A percentile compares a stretch with the other conserved stretches of the same genome.
These are phyloP conservation scores for Kappamyces sp. DNA, from an alignment of 192 early-diverging fungal species.

Conservation along the genomic window DNA sequence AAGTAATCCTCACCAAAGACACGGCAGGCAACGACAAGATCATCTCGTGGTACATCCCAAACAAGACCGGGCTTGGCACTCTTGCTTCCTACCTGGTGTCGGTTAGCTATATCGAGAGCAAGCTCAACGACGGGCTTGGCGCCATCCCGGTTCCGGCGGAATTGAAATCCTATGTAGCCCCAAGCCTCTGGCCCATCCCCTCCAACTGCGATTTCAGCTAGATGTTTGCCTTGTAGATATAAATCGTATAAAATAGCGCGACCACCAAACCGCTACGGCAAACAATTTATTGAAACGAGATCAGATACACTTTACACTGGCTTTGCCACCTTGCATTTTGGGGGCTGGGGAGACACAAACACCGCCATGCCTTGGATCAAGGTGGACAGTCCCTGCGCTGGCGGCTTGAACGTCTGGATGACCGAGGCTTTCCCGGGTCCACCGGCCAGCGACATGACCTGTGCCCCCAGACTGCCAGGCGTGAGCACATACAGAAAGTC, in stretches of 20 bases:
- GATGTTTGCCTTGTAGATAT: too few relatives aligned
- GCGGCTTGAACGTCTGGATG: constrained; percentile 7
- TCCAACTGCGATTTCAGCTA: too few relatives aligned
- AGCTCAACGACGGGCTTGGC: neutral
- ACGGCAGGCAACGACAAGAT: neutral
- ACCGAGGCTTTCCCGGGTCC: constrained; percentile 4
- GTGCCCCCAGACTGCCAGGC: neutral
- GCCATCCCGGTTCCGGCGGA: neutral
- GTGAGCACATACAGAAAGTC: constrained; percentile 5
- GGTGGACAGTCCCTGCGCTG: neutral
- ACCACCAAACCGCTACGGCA: too few relatives aligned
- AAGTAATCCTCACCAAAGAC: neutral
- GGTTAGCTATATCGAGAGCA: neutral
- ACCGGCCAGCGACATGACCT: constrained; percentile 6
- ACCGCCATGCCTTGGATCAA: constrained; percentile 3
- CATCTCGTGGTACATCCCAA: constrained; percentile 3
- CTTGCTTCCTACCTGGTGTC: neutral
- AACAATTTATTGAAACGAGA: too few relatives aligned
- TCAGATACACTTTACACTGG: too few relatives aligned
- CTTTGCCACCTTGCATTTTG: too few relatives aligned
- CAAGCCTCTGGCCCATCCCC: too few relatives aligned
- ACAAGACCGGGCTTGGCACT: neutral
- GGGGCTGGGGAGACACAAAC: neutral
- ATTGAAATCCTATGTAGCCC: too few relatives aligned
- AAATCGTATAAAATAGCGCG: too few relatives aligned